Conservation (phyloP, 257 asterid species). For the Nicotiana knightiana region DNA sequence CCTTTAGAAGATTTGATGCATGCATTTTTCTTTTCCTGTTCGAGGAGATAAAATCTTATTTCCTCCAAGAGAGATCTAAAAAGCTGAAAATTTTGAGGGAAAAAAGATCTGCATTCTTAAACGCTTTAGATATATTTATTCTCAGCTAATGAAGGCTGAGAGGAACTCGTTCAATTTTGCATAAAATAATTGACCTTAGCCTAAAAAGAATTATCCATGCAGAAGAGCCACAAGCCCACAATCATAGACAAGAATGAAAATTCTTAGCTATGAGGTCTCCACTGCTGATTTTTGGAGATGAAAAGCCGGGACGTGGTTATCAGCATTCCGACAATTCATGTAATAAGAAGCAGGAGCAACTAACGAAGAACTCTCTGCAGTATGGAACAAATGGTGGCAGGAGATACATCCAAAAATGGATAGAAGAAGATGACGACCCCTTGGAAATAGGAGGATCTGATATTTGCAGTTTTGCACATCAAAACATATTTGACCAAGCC, state of each 20-base stretch:
- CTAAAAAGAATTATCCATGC: not conserved
- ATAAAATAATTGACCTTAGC: not conserved
- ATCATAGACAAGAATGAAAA: not conserved
- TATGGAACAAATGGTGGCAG: not conserved
- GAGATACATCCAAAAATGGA: not conserved
- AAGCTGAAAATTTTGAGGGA: not conserved
- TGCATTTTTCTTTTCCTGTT: not conserved
- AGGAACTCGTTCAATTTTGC: not conserved
- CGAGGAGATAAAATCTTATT: not conserved
- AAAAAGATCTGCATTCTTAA: not conserved
- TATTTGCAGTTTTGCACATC: not conserved
- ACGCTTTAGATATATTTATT: not conserved
- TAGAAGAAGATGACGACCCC: not conserved
- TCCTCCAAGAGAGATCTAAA: not conserved
- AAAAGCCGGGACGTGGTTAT: not conserved
- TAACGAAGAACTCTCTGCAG: not conserved
- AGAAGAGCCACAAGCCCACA: not conserved
- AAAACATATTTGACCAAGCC: not conserved
- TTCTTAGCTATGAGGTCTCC: not conserved
- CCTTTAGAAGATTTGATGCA: slow-evolving; percentile 2
- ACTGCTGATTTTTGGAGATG: not conserved
- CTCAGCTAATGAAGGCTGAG: not conserved
- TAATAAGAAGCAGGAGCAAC: not conserved
- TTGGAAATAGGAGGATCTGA: not conserved
- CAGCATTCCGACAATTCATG: not conserved